Conservation (phyloP, 768 basidiomycete genomes). For the Melanogaster broomeanus region DNA sequence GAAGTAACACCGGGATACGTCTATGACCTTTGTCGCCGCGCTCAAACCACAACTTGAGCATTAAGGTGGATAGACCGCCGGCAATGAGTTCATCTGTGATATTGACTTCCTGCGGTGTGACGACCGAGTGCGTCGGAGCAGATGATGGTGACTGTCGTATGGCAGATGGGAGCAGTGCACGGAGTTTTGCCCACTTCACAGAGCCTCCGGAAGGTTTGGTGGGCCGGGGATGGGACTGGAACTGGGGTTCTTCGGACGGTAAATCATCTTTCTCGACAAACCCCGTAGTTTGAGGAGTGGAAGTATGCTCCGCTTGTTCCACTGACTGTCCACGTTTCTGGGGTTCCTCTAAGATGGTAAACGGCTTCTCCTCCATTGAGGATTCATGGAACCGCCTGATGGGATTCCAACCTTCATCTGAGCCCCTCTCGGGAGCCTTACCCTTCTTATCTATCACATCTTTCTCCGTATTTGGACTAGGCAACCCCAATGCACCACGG, state of each 20-base stretch:
- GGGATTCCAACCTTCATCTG: slow-evolving; percentile 56
- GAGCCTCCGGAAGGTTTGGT: slow-evolving; percentile 23
- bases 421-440: slow-evolving; percentile 48
- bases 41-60: slow-evolving; percentile 84
- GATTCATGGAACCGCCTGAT: slow-evolving; percentile 57
- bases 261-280: slow-evolving; percentile 1
- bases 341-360: slow-evolving; percentile 30
- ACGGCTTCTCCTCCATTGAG: slow-evolving; percentile 47
- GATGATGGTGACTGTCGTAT: slow-evolving; percentile 36
- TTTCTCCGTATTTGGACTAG: slow-evolving; percentile 32
- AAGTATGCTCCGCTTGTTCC: slow-evolving; percentile 26
- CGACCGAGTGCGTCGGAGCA: slow-evolving; percentile 45
- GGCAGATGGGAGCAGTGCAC: slow-evolving; percentile 64
- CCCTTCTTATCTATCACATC: slow-evolving; percentile 52
- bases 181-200: slow-evolving; percentile 64
- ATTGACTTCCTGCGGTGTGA: slow-evolving; percentile 59
- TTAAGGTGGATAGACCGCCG: slow-evolving; percentile 75
- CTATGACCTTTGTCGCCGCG: slow-evolving; percentile 82
- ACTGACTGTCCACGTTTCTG: slow-evolving; percentile 19
- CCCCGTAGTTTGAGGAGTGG: slow-evolving; percentile 7
- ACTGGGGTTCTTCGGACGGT: slow-evolving; percentile 14
- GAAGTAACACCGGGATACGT: slow-evolving; percentile 77
- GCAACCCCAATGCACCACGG: slow-evolving; percentile 61
- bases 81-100: slow-evolving; percentile 82
- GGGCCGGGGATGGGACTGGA: slow-evolving; percentile 28